These are phyloP conservation scores for Aphanomyces euteiches DNA, from an alignment of 352 stramenopile species.

Conservation along the genomic window DNA sequence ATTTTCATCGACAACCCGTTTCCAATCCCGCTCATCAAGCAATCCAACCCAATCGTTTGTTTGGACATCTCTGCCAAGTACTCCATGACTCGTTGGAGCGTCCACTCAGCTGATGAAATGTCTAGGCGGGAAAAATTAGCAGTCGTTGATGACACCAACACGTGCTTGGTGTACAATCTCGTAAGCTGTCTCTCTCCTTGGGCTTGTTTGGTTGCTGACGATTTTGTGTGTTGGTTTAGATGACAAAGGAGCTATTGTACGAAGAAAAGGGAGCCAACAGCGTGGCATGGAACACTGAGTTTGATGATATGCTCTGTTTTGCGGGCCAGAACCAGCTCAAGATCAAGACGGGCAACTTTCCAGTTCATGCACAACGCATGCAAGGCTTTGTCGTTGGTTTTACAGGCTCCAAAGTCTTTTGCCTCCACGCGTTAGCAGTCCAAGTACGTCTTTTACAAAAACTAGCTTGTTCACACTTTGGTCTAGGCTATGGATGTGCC, in stretches of 20 bases:
- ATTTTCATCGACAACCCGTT: slow-evolving; percentile 95
- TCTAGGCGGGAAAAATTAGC: neutral
- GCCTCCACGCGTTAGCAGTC: slow-evolving; percentile 79
- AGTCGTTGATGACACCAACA: slow-evolving; percentile 10
- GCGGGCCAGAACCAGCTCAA: slow-evolving; percentile 82
- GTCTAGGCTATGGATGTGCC: slow-evolving; percentile 87
- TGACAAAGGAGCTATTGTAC: slow-evolving; percentile 87
- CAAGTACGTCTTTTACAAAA: slow-evolving; percentile 6
- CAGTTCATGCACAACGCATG: slow-evolving; percentile 86
- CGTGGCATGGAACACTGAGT: slow-evolving; percentile 92
- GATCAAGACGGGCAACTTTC: slow-evolving; percentile 89
- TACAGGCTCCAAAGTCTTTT: slow-evolving; percentile 90
- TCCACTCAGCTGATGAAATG: too few relatives aligned
- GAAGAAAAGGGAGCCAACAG: slow-evolving; percentile 81
- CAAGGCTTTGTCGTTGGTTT: slow-evolving; percentile 92
- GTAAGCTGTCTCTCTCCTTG: neutral
- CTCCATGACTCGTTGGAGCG: slow-evolving; percentile 21
- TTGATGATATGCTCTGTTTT: slow-evolving; percentile 94
- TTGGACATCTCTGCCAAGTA: slow-evolving; percentile 86
- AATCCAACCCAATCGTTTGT: slow-evolving; percentile 80
- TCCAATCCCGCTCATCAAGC: slow-evolving; percentile 88
- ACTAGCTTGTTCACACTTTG: neutral
- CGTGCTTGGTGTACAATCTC: neutral
- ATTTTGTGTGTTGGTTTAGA: slow-evolving; percentile 8
- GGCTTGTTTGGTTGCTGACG: too few relatives aligned